A percentile compares a stretch with the other conserved stretches of the same genome.
Conservation (phyloP, 73 alveolate species). For the Paramecium sonneborni region DNA sequence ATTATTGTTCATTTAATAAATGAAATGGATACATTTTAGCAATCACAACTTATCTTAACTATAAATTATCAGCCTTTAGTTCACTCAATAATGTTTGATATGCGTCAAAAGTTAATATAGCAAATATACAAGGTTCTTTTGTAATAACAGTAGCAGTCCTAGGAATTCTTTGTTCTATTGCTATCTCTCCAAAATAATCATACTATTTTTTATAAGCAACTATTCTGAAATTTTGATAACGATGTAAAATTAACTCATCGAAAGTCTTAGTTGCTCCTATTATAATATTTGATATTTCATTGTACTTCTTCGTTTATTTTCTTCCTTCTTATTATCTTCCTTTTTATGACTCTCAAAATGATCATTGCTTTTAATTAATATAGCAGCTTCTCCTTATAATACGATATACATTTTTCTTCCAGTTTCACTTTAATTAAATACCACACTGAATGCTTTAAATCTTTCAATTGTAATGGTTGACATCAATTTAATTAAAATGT, state of each 20-base stretch:
- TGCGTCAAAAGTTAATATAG: not conserved
- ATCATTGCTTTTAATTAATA: not conserved
- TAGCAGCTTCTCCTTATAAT: slow-evolving; percentile 33
- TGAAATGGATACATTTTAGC: slow-evolving; percentile 1
- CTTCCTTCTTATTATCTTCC: not conserved
- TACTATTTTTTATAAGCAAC: slow-evolving; percentile 17
- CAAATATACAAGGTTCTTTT: slow-evolving; percentile 6
- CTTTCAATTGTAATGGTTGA: not conserved
- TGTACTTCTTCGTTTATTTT: not conserved
- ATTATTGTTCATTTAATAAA: not conserved
- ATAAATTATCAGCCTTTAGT: not conserved
- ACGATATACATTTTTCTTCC: slow-evolving; percentile 44
- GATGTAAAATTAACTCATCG: slow-evolving; percentile 24
- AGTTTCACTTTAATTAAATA: slow-evolving; percentile 38
- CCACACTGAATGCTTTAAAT: not conserved
- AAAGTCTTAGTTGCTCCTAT: slow-evolving; percentile 37
- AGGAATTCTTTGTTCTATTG: not conserved
- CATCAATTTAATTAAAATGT: not conserved
- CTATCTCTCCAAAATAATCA: slow-evolving; percentile 53
- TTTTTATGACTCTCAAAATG: not conserved
- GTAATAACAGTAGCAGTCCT: slow-evolving; percentile 32
- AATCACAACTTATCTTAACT: not conserved
- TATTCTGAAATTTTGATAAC: not conserved
- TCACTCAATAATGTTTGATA: not conserved
- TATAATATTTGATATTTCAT: not conserved